Base-by-base conservation (phyloP, 192 early-diverging fungal species). In the Rhizoclosmatium sp. region DNA sequence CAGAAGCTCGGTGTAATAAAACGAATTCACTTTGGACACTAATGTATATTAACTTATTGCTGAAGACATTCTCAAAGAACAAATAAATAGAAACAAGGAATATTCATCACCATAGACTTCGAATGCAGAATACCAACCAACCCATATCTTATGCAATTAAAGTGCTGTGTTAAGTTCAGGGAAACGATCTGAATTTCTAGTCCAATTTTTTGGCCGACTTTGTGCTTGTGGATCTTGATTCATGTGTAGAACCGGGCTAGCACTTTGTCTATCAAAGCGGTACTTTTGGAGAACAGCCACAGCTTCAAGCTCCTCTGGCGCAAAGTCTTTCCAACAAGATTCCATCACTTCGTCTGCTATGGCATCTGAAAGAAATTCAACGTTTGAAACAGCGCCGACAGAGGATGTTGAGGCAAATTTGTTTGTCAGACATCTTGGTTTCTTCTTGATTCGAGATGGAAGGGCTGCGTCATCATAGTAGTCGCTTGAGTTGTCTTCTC, bases 231-330 rank as follows among this genome's bases (percentile, higher is more conserved):
- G 31, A 31, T 0, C 31, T 31, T 31, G 31, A 54, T 54, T 54
- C 51, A 54, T 16, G 5, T 54, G 51, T 16, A 12, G 51, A 7
- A 54, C 9, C 51, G 51, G 51, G 51, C 51, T 54, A 7, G 16
- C 51, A 54, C 51, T 54, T 54, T 54, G 51, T 12, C 51, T 7
- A 7, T 54, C 51, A 54, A 54, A 71, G 5, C 69, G 12, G 39
- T 71, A 71, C 69, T 49, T 16, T 49, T 75, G 72, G 4, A 75
- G 42, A 42, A 75, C 39, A 9, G 72, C 72, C 1, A 64, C 72
- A 44, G 72, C 72, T 23, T 60, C 59, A 23, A 75, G 47, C 58
- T 75, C 72, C 39, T 75, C 72, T 9, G 72, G 72, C 31, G 59
- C 72, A 46, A 75, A 75, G 40, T 62, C 47, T n/a, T n/a, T 40